These are phyloP conservation scores for Phlyctochytrium arcticum DNA, from an alignment of 192 early-diverging fungal genomes.

Conservation along the genomic window DNA sequence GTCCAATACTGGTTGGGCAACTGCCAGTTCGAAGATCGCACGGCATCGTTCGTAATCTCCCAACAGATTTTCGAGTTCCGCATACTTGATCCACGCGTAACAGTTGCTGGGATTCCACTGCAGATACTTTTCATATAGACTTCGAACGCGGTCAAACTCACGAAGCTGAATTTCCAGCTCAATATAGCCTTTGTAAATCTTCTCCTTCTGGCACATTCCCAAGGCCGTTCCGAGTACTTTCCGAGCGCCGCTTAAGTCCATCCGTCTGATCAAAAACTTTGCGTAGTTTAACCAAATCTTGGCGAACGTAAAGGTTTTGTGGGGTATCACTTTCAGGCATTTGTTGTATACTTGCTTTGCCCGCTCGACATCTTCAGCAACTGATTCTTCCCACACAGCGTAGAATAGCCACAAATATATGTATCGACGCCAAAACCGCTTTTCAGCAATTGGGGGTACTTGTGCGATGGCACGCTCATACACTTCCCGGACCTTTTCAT, in stretches of 20 bases:
- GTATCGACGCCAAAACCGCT: constrained; percentile 93
- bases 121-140: constrained; percentile 86
- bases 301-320: constrained; percentile 92
- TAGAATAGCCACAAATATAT: constrained; percentile 99
- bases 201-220: constrained; percentile 87
- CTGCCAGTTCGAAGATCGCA: constrained; percentile 89
- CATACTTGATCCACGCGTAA: constrained; percentile 95
- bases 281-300: constrained; percentile 97
- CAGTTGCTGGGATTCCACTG: constrained; percentile 84
- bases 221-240: constrained; percentile 79
- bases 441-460: constrained; percentile 78
- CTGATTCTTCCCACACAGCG: constrained; percentile 91
- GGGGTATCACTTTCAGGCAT: constrained; percentile 83
- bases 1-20: constrained; percentile 83
- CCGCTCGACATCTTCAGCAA: constrained; percentile 72
- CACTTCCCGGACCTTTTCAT: constrained; percentile 78
- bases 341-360: constrained; percentile 80
- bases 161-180: constrained; percentile 89
- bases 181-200: constrained; percentile 94
- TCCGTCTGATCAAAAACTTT: constrained; percentile 80
- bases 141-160: constrained; percentile 91
- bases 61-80: constrained; percentile 80
- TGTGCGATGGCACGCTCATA: constrained; percentile 95
- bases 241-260: constrained; percentile 70
- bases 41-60: constrained; percentile 80